These are phyloP conservation scores for Cryphonectria carpinicola DNA, from an alignment of 2,329 filamentous ascomycete species.

Conservation along the genomic window DNA sequence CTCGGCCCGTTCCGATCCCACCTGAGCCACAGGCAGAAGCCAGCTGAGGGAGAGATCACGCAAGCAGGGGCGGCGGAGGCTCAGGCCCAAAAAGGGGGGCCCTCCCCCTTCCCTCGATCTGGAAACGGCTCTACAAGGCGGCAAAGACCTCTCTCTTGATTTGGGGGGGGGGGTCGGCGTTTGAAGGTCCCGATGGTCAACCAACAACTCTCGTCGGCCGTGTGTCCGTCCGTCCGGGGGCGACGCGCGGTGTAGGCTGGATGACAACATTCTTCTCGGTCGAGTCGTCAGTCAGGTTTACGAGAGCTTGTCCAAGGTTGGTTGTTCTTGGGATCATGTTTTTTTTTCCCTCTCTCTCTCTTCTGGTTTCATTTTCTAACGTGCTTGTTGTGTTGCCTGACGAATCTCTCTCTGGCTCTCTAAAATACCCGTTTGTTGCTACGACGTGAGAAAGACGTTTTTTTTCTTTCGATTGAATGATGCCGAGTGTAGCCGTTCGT, in stretches of 20 bases:
- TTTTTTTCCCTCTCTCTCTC: too few relatives aligned
- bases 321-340: not conserved
- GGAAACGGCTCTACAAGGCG: not conserved
- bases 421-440: not conserved
- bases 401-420: not conserved
- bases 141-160: not conserved
- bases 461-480: not conserved
- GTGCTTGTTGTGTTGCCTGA: conserved; percentile 5
- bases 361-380: not conserved
- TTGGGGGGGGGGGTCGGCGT: not conserved
- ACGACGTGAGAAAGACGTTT: not conserved
- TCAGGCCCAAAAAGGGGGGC: not conserved
- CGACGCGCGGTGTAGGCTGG: not conserved
- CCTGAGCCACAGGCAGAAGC: not conserved
- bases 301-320: not conserved
- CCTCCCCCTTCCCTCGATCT: not conserved
- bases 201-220: not conserved
- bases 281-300: not conserved
- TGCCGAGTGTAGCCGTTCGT: not conserved
- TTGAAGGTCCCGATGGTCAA: not conserved
- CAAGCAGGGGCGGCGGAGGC: not conserved
- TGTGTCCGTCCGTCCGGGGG: not conserved
- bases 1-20: conserved; percentile 19
- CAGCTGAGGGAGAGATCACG: not conserved
- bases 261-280: conserved; percentile 4